phyloP scores from a whole-genome alignment of 2,329 filamentous ascomycete species.

The Penicillium occitanis region DNA sequence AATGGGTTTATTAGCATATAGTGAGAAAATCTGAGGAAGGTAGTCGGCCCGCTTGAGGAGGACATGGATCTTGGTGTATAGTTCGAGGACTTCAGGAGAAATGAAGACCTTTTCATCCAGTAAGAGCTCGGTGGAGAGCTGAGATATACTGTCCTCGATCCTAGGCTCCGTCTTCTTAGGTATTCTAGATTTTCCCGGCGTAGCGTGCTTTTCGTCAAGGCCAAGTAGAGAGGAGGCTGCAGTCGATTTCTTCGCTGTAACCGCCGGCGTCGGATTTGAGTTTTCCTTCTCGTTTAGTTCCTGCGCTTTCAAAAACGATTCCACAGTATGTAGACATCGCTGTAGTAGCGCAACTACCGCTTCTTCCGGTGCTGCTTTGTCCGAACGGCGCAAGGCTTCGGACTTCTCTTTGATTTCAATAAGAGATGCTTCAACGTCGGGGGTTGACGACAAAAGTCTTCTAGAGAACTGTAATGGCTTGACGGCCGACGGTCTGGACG shows the following conservation, averaged over 20 bases:
- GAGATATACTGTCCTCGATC: conserved; percentile 49
- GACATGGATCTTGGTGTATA: conserved; percentile 75
- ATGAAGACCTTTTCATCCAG: conserved; percentile 77
- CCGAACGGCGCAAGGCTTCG: conserved; percentile 30
- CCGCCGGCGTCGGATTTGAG: conserved; percentile 31
- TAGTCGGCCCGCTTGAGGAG: conserved; percentile 71
- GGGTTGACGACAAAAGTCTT: conserved; percentile 6
- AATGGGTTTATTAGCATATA: conserved; percentile 81
- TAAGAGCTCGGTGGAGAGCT: conserved; percentile 67
- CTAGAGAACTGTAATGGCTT: background rate
- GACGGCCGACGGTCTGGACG: background rate
- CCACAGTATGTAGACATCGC: conserved; percentile 36
- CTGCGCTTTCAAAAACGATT: conserved; percentile 30
- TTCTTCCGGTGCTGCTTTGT: conserved; percentile 38
- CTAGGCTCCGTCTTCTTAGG: conserved; percentile 35
- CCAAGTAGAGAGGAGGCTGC: conserved; percentile 44
- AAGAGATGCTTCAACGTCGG: conserved; percentile 29
- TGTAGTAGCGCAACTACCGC: conserved; percentile 36
- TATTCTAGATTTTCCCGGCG: conserved; percentile 28
- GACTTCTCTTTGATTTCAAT: conserved; percentile 32
- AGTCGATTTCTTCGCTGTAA: conserved; percentile 28
- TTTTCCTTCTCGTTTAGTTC: conserved; percentile 31
- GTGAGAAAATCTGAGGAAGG: conserved; percentile 73
- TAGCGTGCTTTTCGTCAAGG: conserved; percentile 39
- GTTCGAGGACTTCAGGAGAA: conserved; percentile 66